Base-by-base conservation (phyloP, 23 red algal species). In the Pyropia yezoensis region DNA sequence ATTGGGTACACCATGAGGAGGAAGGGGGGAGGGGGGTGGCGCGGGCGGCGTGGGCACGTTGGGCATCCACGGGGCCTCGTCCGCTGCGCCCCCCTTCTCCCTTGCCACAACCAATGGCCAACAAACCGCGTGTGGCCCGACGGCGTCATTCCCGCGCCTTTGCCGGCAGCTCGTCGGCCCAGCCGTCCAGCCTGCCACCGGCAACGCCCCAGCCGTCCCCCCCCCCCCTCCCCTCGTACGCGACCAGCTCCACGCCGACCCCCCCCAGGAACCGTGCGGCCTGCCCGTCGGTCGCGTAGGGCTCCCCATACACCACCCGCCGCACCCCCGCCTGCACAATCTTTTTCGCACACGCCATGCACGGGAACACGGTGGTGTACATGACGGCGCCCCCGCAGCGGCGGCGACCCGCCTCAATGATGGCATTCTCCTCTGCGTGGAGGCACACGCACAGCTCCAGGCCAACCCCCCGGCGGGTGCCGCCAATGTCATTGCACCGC, bases 351-450 rank as follows among this genome's bases (percentile, higher is more conserved):
- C 94, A 98, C 25, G 76, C 26, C 49, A 98, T 72, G 57, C 94
- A 98, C 21, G 94, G 94, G 78, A 89, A 98, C 25, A 98, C 54
- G 28, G 61, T 91, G 11, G 94, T 85, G 65, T 90, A 98, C 51
- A 98, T 57, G 28, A 74, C 91, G 25, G 60, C 73, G 28, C 54
- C 67, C 33, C 74, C 71, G 55, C 94, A 98, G 16, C 94, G 80
- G 17, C 75, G 71, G 15, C 94, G 70, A 17, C 94, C 94, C 27
- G 94, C 94, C 60, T 98, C 94, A 55, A 98, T 98, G 27, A 98
- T 91, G 7, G 94, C 94, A 45, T 98, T 98, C 60, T 98, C 94
- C 57, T 98, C 94, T 16, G 94, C 94, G 32, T 98, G 94, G 39
- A 90, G 70, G 69, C 94, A 98, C 14, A 98, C 58, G 77, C 94